Evolutionary conservation across 164 flowering plant species (phyloP), one percentile per base, ranked within the genome.

Genomic region (Magnolia changhungtana): DNA sequence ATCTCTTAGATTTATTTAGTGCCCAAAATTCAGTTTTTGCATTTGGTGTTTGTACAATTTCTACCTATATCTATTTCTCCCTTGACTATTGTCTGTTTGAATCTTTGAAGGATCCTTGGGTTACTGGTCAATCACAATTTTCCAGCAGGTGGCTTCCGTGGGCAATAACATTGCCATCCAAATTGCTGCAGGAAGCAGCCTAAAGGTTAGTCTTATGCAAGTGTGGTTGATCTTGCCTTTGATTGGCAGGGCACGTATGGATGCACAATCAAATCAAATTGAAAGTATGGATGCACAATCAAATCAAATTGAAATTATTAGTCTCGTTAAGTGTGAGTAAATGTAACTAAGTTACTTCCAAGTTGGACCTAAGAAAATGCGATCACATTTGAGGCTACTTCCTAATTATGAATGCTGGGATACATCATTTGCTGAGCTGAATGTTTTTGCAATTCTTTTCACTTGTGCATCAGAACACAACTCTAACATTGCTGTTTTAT

Each of bases 151-250:
- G 63, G 88, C 92, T 79, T 88, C 92, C 70, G 37, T 89, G 72
- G 91, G 90, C 51, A 89, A 88, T 68, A 89, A 89, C 81, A 87
- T 89, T 67, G 91, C 92, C 78, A 86, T 89, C 69, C 90, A 88
- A 55, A 89, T 88, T 85, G 89, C 91, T 23, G 92, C 91, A 31
- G 92, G 92, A 31, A 89, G 85, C 78, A 85, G 91, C 87, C 86
- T 89, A 59, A 89, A 88, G 91, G 91, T 89, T 58, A 67, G 68
- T 63, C 27, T 18, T 73, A 3, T 5, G 8, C n/a, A 59, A 37
- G 5, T 67, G 50, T 77, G 14, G 16, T 71, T 58, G 20, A 19
- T 65, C 75, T 19, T 69, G 45, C 23, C 50, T 6, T 68, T 29
- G 5, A 31, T 4, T 29, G 71, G 50, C 29, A 8, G 45, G 45